Evolutionary conservation across 192 early-diverging fungal species (phyloP).

Genomic region (Podila verticillata): DNA sequence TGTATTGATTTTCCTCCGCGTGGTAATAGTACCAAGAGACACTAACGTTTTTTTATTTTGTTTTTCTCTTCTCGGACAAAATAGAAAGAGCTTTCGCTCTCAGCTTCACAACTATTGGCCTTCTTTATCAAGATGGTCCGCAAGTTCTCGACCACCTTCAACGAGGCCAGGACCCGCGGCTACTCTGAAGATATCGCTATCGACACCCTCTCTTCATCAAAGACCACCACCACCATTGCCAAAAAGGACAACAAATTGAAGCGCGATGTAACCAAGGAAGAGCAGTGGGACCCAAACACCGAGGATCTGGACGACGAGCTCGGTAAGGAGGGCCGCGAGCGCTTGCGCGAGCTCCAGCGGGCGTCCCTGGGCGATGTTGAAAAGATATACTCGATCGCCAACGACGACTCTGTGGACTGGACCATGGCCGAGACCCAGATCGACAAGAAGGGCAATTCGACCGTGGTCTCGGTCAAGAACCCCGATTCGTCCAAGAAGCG

Average conservation of each 20-base stretch:
- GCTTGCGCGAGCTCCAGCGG: slow-evolving; percentile 63
- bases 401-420: slow-evolving; percentile 73
- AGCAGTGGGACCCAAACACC: slow-evolving; percentile 87
- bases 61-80: not conserved
- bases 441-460: slow-evolving; percentile 63
- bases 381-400: slow-evolving; percentile 33
- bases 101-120: slow-evolving; percentile 88
- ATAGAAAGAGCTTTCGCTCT: slow-evolving; percentile 84
- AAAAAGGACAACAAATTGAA: slow-evolving; percentile 51
- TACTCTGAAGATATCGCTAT: slow-evolving; percentile 52
- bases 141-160: slow-evolving; percentile 80
- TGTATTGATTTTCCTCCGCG: not conserved
- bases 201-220: slow-evolving; percentile 46
- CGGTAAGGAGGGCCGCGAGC: slow-evolving; percentile 84
- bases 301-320: slow-evolving; percentile 86
- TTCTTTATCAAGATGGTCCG: slow-evolving; percentile 94
- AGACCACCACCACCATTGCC: slow-evolving; percentile 25
- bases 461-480: slow-evolving; percentile 82
- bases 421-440: slow-evolving; percentile 72
- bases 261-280: slow-evolving; percentile 72
- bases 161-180: slow-evolving; percentile 64
- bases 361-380: slow-evolving; percentile 29
- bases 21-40: not conserved
- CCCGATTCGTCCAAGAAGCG: slow-evolving; percentile 66
- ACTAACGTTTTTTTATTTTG: slow-evolving; percentile 6